Base-by-base conservation (phyloP, 2,329 filamentous ascomycete species). In the Mariannaea sp. region DNA sequence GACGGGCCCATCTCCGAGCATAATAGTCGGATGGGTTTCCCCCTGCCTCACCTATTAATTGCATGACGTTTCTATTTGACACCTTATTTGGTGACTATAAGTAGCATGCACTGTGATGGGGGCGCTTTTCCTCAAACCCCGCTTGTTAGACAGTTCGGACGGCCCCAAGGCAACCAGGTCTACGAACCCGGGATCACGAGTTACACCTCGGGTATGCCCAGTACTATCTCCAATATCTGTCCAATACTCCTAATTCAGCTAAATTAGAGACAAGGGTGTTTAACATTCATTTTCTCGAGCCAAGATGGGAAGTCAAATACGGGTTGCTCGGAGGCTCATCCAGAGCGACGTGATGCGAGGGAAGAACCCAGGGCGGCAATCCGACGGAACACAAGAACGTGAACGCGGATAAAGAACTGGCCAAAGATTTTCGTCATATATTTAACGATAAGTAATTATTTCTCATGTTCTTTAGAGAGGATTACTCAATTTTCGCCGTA, bases 281-380 rank as follows among this genome's bases (percentile, higher is more conserved):
- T 61, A 62, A n/a, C n/a, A 30, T 70, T 70, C 19, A 58, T 70
- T n/a, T 51, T 57, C 7, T 59, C 62, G 9, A 67, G 59, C 10
- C 33, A 56, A 0, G 48, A 49, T 4, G 67, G 66, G 0, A 67
- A 65, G 30, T 61, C 64, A 20, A 53, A 53, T 4, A 50, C 63
- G 4, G 57, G 54, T n/a, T 16, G 49, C 62, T 24, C 58, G 68
- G 41, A 66, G 66, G 59, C 55, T 67, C 47, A 65, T 66, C 51
- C 57, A 64, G 9, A 66, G 65, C 29, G 50, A 64, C 59, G 64
- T 65, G n/a, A 66, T 66, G 64, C 60, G 60, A 7, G 64, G 64
- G 10, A 66, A 66, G 57, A 66, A 66, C 20, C 62, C 53, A 4
- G 65, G 61, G 52, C 52, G 43, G 8, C 36, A 29, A 3, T 6